Base-by-base conservation (phyloP, 306 rosid genomes). In the Gleditsia sinensis region DNA sequence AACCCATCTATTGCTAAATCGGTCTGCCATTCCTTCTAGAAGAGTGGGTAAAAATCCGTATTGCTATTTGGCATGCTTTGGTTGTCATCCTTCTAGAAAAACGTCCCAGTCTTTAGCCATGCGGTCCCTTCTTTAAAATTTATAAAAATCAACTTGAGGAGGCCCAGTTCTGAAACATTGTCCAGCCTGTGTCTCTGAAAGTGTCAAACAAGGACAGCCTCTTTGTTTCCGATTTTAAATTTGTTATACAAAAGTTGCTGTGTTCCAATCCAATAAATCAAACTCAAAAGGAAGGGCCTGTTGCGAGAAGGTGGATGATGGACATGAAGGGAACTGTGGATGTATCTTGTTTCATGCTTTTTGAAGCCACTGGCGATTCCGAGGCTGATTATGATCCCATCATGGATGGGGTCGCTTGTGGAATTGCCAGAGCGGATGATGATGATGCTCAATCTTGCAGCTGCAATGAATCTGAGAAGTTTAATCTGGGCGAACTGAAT, bases 341-440 rank as follows among this genome's bases (percentile, higher is more conserved):
- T 40, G 73, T 83, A 2, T 87, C 93, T 54, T 77, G 82, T 14
- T 82, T 75, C 81, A 67, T 86, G 33, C 84, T 74, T 21, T 82
- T 90, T 42, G 99, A 94, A 82, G 96, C 86, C 1, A 77, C 81
- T 0, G 99, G 96, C 3, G 99, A 94, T 71, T 94, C 99, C 9
- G 97, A 94, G 54, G 83, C 11, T 9, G 74, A 77, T 57, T 67
- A 3, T 58, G 79, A 74, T 61, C 68, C 78, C 55, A 21, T 28
- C 42, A 16, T 67, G 53, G 49, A 25, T 67, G 77, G 9, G 3
- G 3, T 33, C 48, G 63, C 53, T 40, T 25, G 33, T 50, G 78
- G 66, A 28, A n/a, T 24, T 19, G 51, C 51, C 1, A 75, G 58
- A 61, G 10, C 73, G 7, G 82, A 34, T 28, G 80, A 64, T 3